Evolutionary conservation across 768 basidiomycete genomes (phyloP), one percentile per base, ranked within the genome.

Genomic region (Calocybe gangraenosa): DNA sequence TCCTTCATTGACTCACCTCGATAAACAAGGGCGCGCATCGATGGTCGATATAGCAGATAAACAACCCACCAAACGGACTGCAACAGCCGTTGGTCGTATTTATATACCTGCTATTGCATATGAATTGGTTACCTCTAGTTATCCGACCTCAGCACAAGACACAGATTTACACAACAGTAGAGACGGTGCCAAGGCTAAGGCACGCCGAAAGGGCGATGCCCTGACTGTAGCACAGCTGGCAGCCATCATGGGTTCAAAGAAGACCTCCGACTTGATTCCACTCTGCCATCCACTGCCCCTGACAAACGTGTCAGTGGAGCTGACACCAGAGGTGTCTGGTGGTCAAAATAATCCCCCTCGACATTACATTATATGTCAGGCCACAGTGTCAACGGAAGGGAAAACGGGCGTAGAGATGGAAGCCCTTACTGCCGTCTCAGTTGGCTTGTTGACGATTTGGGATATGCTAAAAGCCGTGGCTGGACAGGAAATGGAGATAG

Each of bases 401-500:
- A 82, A 82, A 61, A 91, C 91, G 11, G 87, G 92, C 3, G 88
- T 92, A 15, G 90, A 92, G 68, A 92, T 97, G 87, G 94, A 96
- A 65, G 92, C 92, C 18, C 61, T 94, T 45, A 88, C 84, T n/a
- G 84, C 84, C 18, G 92, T 90, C 7, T 82, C 82, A 1, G 70
- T 87, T 22, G 83, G 82, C 4, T 71, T 89, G 23, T 67, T 94
- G 43, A 90, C 89, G 1, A 81, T 93, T 11, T 95, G 91, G 87
- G 91, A 92, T 58, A 93, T 95, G 92, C 74, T 93, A 22, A 93
- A 94, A 65, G 85, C 86, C 3, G 83, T 91, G 1, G 90, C 87
- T 1, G 92, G 90, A n/a, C 76, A 77, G 59, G 86, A 89, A 46
- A 92, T 95, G 88, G 66, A 77, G 47, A 88, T 96, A 28, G 70